Evolutionary conservation across 257 asterid genomes (phyloP), one percentile per base, ranked within the genome.

Genomic region (Primulina eburnea): DNA sequence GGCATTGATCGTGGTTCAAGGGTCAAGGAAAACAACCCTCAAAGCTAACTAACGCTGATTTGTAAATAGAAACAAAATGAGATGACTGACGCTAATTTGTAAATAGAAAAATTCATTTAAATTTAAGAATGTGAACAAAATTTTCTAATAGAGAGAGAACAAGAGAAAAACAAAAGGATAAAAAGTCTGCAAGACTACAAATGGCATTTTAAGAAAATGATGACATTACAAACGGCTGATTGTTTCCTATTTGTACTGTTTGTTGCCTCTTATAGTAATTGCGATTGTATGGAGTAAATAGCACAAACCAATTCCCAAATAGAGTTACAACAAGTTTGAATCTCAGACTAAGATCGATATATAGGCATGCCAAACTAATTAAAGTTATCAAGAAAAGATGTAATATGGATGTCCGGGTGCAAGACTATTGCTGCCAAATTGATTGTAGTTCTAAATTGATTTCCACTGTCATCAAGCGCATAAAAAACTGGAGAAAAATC

Each of bases 301-400:
- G 33, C 76, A 74, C 72, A 74, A 21, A 47, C 30, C 68, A 16
- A 60, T 61, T 73, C 43, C 69, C 65, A 65, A 64, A 37, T 55
- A 60, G 69, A 74, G 75, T 69, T 68, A 29, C 66, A 76, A 64
- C 34, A 60, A 60, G 77, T 76, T 75, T 55, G 20, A 63, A 69
- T 66, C 58, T 70, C 66, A 52, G 69, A 75, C 77, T 83, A 76
- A 59, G 63, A 72, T 57, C 24, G 76, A 79, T 35, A 65, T 55
- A 58, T 52, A 53, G 70, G 64, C 74, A 77, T 71, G 72, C 74
- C 79, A 72, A 62, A 11, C 40, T 60, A 68, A 78, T 57, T 53
- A 16, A 68, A 26, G 56, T 52, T 61, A 70, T 53, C 68, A 59
- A 28, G 58, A 68, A 59, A 60, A 32, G 57, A 35, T 24, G 70